These are phyloP conservation scores for Penicillium polonicum DNA, from an alignment of 2,329 filamentous ascomycete species.

Conservation along the genomic window DNA sequence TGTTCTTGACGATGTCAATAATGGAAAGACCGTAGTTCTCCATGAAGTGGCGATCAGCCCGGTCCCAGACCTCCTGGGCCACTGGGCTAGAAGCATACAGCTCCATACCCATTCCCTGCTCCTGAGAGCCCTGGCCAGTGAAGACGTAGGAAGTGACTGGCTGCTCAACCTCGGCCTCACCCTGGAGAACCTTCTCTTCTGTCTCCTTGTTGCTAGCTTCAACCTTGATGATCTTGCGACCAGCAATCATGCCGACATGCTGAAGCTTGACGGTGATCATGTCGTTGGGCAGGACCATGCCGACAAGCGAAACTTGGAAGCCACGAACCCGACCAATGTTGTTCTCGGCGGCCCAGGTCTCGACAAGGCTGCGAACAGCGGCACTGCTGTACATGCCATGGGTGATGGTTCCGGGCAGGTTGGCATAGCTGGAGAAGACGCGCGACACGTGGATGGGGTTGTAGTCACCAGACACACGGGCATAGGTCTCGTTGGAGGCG, in stretches of 20 bases:
- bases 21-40: conserved; percentile 99
- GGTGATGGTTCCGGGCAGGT: conserved; percentile 93
- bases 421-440: conserved; percentile 93
- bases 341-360: conserved; percentile 99
- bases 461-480: conserved; percentile 95
- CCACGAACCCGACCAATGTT: conserved; percentile 95
- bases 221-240: conserved; percentile 99
- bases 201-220: conserved; percentile 94
- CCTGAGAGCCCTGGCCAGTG: conserved; percentile 96
- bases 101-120: conserved; percentile 99
- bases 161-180: conserved; percentile 96
- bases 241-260: conserved; percentile 95
- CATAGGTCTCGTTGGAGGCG: conserved; percentile 96
- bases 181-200: conserved; percentile 92
- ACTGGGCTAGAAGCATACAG: conserved; percentile 91
- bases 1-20: conserved; percentile 98
- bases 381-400: conserved; percentile 99
- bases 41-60: conserved; percentile 95
- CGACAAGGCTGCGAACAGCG: conserved; percentile 89
- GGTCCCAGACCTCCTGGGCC: conserved; percentile 96
- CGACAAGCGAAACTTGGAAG: conserved; percentile 95
- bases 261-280: conserved; percentile 92
- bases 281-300: conserved; percentile 97
- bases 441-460: conserved; percentile 98
- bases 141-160: conserved; percentile 96